A percentile compares a stretch with the other conserved stretches of the same genome.
phyloP scores from a whole-genome alignment of 768 basidiomycete genomes.

The Hemileccinum rubropunctum region DNA sequence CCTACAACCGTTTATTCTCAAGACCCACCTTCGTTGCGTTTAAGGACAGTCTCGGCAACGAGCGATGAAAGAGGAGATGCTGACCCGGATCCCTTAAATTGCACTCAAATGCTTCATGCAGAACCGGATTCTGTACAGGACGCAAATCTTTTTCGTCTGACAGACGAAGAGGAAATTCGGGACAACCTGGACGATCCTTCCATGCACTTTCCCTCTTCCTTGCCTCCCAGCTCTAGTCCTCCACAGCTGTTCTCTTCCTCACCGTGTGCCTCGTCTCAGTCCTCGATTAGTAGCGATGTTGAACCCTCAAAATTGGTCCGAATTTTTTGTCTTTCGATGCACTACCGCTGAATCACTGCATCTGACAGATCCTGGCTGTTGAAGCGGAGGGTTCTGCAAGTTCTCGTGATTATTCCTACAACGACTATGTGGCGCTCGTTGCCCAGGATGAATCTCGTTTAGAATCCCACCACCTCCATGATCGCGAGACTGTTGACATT shows the following conservation, averaged over 20 bases:
- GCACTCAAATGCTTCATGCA: neutral
- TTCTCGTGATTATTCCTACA: neutral
- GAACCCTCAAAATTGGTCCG: conserved; percentile 19
- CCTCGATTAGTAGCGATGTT: conserved; percentile 13
- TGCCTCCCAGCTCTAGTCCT: conserved; percentile 49
- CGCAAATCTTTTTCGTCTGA: neutral
- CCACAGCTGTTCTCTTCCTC: conserved; percentile 42
- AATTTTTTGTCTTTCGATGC: neutral
- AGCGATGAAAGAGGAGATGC: neutral
- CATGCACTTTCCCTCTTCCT: conserved; percentile 18
- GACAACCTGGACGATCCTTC: conserved; percentile 3
- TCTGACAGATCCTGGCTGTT: conserved; percentile 2
- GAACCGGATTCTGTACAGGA: neutral
- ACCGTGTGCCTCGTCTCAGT: conserved; percentile 35
- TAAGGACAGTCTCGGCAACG: neutral
- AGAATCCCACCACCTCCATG: neutral
- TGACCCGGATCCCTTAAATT: neutral
- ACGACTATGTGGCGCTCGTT: neutral
- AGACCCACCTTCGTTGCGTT: neutral
- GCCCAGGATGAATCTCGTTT: neutral
- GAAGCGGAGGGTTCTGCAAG: neutral
- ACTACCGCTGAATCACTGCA: neutral
- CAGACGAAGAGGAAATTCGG: conserved; percentile 4
- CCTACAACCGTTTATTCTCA: neutral
- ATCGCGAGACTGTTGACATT: neutral